phyloP scores from a whole-genome alignment of 2,329 filamentous ascomycete genomes.

The Colletotrichum ledebouriae region DNA sequence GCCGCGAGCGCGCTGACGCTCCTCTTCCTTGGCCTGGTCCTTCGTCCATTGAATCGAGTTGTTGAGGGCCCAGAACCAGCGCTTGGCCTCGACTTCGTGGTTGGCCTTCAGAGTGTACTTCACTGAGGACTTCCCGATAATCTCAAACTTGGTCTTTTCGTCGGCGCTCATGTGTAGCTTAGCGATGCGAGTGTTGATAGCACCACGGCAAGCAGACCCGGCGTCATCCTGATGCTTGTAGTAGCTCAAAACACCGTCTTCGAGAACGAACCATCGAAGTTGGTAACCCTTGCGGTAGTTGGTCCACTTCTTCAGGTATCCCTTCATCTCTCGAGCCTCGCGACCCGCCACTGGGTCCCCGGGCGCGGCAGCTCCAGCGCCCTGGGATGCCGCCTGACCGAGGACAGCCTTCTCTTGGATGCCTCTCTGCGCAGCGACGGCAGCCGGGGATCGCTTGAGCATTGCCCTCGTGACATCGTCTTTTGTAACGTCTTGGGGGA shows the following conservation, averaged over 20 bases:
- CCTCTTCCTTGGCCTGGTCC: constrained; percentile 94
- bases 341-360: constrained; percentile 78
- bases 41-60: constrained; percentile 99
- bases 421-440: constrained; percentile 91
- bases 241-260: constrained; percentile 97
- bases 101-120: constrained; percentile 99
- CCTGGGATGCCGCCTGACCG: constrained; percentile 75
- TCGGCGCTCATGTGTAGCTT: constrained; percentile 95
- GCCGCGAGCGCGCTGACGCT: constrained; percentile 79
- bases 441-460: constrained; percentile 93
- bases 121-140: constrained; percentile 97
- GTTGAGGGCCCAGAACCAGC: constrained; percentile 99
- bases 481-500: constrained; percentile 96
- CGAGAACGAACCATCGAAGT: constrained; percentile 95
- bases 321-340: constrained; percentile 96
- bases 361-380: constrained; percentile 64
- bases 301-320: constrained; percentile 99
- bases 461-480: constrained; percentile 91
- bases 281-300: constrained; percentile 99
- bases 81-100: constrained; percentile 96
- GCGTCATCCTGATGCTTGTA: constrained; percentile 99
- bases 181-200: constrained; percentile 99
- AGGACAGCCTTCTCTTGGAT: constrained; percentile 98
- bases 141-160: constrained; percentile 98
- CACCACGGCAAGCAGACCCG: constrained; percentile 93